These are phyloP conservation scores for Macrocybe gigantea DNA, from an alignment of 768 basidiomycete genomes.

Conservation along the genomic window DNA sequence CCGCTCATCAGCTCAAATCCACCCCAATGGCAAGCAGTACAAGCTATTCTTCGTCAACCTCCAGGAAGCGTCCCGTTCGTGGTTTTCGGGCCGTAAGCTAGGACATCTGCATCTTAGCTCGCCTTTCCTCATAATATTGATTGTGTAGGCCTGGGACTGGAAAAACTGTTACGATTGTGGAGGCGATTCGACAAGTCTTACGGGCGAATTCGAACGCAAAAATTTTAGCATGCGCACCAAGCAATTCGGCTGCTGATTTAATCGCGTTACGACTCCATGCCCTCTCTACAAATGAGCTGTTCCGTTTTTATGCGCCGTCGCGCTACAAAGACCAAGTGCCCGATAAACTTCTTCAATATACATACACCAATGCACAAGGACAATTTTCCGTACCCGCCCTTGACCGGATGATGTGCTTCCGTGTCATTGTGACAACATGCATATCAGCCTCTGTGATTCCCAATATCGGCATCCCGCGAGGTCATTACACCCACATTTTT, in stretches of 20 bases:
- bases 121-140: not conserved
- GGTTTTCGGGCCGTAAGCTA: conserved; percentile 58
- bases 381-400: conserved; percentile 36
- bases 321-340: conserved; percentile 40
- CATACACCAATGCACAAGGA: conserved; percentile 21
- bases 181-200: conserved; percentile 52
- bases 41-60: conserved; percentile 34
- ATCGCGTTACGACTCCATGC: conserved; percentile 39
- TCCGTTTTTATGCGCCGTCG: conserved; percentile 53
- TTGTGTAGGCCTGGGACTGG: conserved; percentile 52
- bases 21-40: conserved; percentile 43
- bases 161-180: conserved; percentile 60
- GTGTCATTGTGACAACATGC: conserved; percentile 61
- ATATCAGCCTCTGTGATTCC: conserved; percentile 52
- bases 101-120: not conserved
- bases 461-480: conserved; percentile 50
- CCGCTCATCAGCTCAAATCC: conserved; percentile 37
- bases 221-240: conserved; percentile 59
- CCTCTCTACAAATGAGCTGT: conserved; percentile 31
- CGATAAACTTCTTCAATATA: conserved; percentile 31
- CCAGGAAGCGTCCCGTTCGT: conserved; percentile 50
- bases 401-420: conserved; percentile 32
- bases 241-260: conserved; percentile 62
- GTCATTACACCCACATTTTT: conserved; percentile 65
- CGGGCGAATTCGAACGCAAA: conserved; percentile 26